phyloP scores from a whole-genome alignment of 1,284 basidiomycete species.

The Ceratobasidium sp. region DNA sequence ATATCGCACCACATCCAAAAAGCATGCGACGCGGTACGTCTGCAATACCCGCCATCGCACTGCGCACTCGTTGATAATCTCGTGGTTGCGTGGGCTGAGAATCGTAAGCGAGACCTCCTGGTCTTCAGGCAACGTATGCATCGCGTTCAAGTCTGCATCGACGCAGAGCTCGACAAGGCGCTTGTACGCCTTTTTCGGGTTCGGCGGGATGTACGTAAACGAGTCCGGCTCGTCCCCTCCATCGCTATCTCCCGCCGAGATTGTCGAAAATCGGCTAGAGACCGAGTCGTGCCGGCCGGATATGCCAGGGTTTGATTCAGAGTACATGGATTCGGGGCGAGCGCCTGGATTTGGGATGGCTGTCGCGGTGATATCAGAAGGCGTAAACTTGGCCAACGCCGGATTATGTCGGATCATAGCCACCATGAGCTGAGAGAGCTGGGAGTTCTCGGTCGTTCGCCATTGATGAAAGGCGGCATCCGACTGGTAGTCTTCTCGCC shows the following conservation, averaged over 20 bases:
- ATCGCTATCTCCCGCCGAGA: slow-evolving; percentile 68
- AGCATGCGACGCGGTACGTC: slow-evolving; percentile 80
- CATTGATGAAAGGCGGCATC: slow-evolving; percentile 87
- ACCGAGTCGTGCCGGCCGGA: slow-evolving; percentile 67
- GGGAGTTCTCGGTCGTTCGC: slow-evolving; percentile 84
- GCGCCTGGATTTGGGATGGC: slow-evolving; percentile 54
- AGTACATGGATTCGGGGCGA: slow-evolving; percentile 70
- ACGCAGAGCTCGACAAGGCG: slow-evolving; percentile 87
- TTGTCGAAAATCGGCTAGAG: slow-evolving; percentile 70
- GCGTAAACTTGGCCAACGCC: slow-evolving; percentile 82
- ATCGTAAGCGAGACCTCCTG: slow-evolving; percentile 97
- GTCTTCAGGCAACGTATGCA: slow-evolving; percentile 91
- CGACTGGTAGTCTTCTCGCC: slow-evolving; percentile 84
- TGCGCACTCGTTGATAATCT: slow-evolving; percentile 89
- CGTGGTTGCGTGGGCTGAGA: slow-evolving; percentile 81
- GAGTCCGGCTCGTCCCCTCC: slow-evolving; percentile 74
- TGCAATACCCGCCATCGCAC: slow-evolving; percentile 88
- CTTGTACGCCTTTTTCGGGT: slow-evolving; percentile 86
- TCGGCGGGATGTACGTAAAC: slow-evolving; percentile 91
- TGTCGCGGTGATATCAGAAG: slow-evolving; percentile 64
- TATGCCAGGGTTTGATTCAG: slow-evolving; percentile 54
- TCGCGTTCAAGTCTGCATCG: slow-evolving; percentile 86
- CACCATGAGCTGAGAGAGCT: slow-evolving; percentile 88
- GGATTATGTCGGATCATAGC: slow-evolving; percentile 89
- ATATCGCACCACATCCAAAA: slow-evolving; percentile 86